Percentiles rank a stretch among this genome's conserved stretches.
phyloP scores from a whole-genome alignment of 495 filamentous ascomycete species.

The Thermothielavioides terrestris region DNA sequence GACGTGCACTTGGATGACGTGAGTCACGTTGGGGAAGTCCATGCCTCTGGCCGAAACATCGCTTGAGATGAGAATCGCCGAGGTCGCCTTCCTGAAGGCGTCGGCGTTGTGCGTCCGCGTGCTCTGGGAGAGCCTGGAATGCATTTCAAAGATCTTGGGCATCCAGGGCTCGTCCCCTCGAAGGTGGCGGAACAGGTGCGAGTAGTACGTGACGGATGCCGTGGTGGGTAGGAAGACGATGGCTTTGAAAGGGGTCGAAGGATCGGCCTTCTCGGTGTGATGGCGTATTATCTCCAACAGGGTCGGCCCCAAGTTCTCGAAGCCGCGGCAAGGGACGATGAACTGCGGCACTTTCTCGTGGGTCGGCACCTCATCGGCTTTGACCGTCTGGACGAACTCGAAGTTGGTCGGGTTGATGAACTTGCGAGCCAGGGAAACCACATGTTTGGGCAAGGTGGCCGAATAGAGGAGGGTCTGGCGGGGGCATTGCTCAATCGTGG shows the following conservation, averaged over 20 bases:
- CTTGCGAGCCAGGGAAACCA: constrained; percentile 63
- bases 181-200: constrained; percentile 51
- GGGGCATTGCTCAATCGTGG: constrained; percentile 46
- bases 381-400: constrained; percentile 75
- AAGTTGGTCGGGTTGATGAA: constrained; percentile 50
- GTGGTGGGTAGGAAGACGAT: constrained; percentile 86
- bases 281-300: constrained; percentile 64
- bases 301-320: constrained; percentile 69
- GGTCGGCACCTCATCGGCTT: constrained; percentile 69
- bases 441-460: constrained; percentile 78
- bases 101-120: constrained; percentile 59
- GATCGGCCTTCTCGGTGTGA: constrained; percentile 36
- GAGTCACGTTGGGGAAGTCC: constrained; percentile 90
- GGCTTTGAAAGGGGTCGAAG: constrained; percentile 66
- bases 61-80: constrained; percentile 76
- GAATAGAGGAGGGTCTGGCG: constrained; percentile 92
- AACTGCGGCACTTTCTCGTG: constrained; percentile 78
- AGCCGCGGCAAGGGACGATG: constrained; percentile 51
- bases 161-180: constrained; percentile 14
- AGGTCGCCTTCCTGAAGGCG: constrained; percentile 52
- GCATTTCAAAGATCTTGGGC: constrained; percentile 57
- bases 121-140: constrained; percentile 65
- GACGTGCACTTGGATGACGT: constrained; percentile 77
- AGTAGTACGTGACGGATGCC: constrained; percentile 55
- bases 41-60: constrained; percentile 94